A percentile compares a stretch with the other conserved stretches of the same genome.
Conservation (phyloP, 768 basidiomycete genomes). For the Naganishia friedmannii region DNA sequence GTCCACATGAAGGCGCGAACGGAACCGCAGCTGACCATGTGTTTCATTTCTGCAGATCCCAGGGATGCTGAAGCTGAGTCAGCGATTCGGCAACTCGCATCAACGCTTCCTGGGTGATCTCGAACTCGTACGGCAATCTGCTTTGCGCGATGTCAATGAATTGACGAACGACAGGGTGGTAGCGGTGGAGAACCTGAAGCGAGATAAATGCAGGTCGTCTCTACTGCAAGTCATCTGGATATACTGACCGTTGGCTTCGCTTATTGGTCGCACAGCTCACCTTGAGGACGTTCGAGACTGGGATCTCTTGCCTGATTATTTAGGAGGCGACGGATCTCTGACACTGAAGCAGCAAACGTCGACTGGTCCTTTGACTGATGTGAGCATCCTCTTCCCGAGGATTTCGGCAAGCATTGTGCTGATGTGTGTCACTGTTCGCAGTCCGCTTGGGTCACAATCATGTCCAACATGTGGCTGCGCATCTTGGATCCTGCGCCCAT, state of each 20-base stretch:
- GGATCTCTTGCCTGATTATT: slow-evolving; percentile 32
- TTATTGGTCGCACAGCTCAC: background rate
- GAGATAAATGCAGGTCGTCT: slow-evolving; percentile 19
- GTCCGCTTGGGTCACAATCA: slow-evolving; percentile 8
- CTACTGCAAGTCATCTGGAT: background rate
- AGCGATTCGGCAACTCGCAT: slow-evolving; percentile 26
- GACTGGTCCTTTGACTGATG: slow-evolving; percentile 14
- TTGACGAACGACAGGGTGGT: slow-evolving; percentile 16
- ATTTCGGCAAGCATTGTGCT: background rate
- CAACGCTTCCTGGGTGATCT: slow-evolving; percentile 29
- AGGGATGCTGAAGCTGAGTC: slow-evolving; percentile 27
- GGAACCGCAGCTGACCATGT: background rate
- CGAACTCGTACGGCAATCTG: slow-evolving; percentile 28
- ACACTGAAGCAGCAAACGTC: slow-evolving; percentile 8
- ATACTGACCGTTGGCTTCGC: background rate
- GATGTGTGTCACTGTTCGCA: background rate
- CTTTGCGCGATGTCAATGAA: slow-evolving; percentile 28
- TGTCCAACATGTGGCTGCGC: slow-evolving; percentile 4
- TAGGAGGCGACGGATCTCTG: background rate
- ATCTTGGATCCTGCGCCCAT: slow-evolving; percentile 1
- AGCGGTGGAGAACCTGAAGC: slow-evolving; percentile 14
- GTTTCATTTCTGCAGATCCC: slow-evolving; percentile 15
- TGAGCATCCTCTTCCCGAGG: background rate
- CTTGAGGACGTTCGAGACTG: slow-evolving; percentile 31
- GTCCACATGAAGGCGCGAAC: background rate